Evolutionary conservation across 1,284 basidiomycete species (phyloP).

Genomic region (Trametes pubescens): DNA sequence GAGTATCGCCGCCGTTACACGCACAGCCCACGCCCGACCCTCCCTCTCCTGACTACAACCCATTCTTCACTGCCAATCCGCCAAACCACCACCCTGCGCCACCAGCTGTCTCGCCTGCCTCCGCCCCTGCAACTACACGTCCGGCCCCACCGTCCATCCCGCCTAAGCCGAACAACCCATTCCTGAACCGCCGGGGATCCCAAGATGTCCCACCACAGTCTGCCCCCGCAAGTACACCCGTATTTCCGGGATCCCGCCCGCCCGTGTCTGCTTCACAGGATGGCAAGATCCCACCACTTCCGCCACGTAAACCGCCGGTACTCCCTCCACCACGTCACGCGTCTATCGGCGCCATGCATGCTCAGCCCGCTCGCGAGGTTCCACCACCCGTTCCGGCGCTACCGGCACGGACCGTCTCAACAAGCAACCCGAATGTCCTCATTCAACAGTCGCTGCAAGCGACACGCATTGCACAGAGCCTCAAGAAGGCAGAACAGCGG

Average conservation of each 20-base stretch:
- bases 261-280: slow-evolving; percentile 22
- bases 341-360: slow-evolving; percentile 25
- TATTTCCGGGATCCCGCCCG: slow-evolving; percentile 21
- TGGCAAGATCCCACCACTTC: slow-evolving; percentile 40
- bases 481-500: slow-evolving; percentile 71
- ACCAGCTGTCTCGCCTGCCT: slow-evolving; percentile 13
- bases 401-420: slow-evolving; percentile 26
- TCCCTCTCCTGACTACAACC: slow-evolving; percentile 33
- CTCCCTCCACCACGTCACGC: slow-evolving; percentile 44
- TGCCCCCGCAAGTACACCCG: slow-evolving; percentile 16
- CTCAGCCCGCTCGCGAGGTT: slow-evolving; percentile 17
- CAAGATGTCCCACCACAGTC: slow-evolving; percentile 32
- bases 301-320: slow-evolving; percentile 42
- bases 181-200: slow-evolving; percentile 42
- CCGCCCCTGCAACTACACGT: slow-evolving; percentile 9
- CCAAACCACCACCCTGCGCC: slow-evolving; percentile 5
- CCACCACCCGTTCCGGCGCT: slow-evolving; percentile 28
- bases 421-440: slow-evolving; percentile 43
- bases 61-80: slow-evolving; percentile 23
- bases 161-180: slow-evolving; percentile 47
- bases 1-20: slow-evolving; percentile 1
- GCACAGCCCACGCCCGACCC: slow-evolving; percentile 20
- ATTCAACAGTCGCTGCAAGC: slow-evolving; percentile 78
- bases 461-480: slow-evolving; percentile 68
- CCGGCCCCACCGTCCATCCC: slow-evolving; percentile 34